A percentile compares a stretch with the other conserved stretches of the same genome.
Evolutionary conservation across 208 protist genomes (phyloP).

Genomic region (Wallacemonas sp.): DNA sequence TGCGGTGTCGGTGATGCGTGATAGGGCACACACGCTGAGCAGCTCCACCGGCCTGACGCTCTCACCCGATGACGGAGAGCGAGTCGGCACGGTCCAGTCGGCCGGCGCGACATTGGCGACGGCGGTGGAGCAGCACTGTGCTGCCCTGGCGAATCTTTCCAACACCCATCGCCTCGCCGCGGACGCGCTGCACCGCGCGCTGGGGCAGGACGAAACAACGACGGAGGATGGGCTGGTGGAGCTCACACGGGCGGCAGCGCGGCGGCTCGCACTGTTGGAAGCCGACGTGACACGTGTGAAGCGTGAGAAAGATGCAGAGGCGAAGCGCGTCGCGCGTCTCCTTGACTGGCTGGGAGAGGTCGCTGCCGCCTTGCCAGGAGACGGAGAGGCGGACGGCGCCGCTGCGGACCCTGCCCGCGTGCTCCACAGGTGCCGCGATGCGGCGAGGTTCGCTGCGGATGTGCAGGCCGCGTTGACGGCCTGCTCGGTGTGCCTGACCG

Average conservation of each 20-base stretch:
- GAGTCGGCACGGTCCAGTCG: neutral
- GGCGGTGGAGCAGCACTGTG: neutral
- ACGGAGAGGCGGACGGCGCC: neutral
- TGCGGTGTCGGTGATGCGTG: neutral
- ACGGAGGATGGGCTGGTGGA: neutral
- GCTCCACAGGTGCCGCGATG: neutral
- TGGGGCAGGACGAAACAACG: neutral
- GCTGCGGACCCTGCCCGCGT: neutral
- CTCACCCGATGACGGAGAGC: neutral
- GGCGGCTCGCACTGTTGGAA: neutral
- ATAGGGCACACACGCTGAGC: neutral
- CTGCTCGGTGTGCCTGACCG: constrained; percentile 3
- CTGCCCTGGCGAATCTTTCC: neutral
- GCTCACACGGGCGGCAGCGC: neutral
- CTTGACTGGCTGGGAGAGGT: neutral
- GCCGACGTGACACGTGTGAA: neutral
- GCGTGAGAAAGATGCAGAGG: neutral
- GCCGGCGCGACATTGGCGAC: neutral
- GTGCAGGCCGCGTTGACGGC: neutral
- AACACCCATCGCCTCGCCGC: neutral
- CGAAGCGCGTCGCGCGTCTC: neutral
- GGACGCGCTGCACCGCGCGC: neutral
- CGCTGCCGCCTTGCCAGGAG: neutral
- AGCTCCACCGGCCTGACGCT: neutral
- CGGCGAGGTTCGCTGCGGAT: neutral